These are phyloP conservation scores for Citeromyces matritensis DNA, from an alignment of 805 yeast genomes.

Conservation along the genomic window DNA sequence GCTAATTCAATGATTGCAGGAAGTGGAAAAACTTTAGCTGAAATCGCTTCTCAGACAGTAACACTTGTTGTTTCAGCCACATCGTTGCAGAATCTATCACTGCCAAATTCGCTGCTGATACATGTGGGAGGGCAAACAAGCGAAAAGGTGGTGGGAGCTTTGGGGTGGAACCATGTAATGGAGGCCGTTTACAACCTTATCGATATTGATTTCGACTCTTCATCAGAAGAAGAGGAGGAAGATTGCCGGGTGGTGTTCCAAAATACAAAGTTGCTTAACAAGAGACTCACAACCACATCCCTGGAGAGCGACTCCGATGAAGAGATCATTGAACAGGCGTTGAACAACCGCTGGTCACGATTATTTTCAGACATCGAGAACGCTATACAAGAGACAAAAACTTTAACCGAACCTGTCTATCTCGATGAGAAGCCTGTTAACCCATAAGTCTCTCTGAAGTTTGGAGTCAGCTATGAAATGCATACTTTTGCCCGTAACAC, in stretches of 20 bases:
- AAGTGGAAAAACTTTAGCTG: too few relatives aligned
- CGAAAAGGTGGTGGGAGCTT: not conserved
- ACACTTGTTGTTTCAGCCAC: too few relatives aligned
- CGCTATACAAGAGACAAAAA: constrained; percentile 4
- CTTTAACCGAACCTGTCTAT: constrained; percentile 20
- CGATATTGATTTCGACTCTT: constrained; percentile 1
- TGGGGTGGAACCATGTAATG: constrained; percentile 6
- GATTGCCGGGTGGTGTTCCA: not conserved
- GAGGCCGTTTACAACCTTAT: constrained; percentile 3
- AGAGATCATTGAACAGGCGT: constrained; percentile 3
- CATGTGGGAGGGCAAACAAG: too few relatives aligned
- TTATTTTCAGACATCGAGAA: constrained; percentile 9
- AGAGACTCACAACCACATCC: constrained; percentile 1
- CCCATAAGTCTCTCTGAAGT: constrained; percentile 81
- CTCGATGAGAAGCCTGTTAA: constrained; percentile 25
- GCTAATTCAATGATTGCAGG: too few relatives aligned
- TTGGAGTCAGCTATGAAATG: constrained; percentile 73
- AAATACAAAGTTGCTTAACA: not conserved
- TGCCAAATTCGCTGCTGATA: too few relatives aligned
- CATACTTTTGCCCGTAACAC: constrained; percentile 51
- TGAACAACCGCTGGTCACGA: constrained; percentile 5
- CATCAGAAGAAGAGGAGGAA: constrained; percentile 2
- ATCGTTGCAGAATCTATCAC: too few relatives aligned
- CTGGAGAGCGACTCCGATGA: constrained; percentile 5
- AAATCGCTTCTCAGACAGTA: too few relatives aligned